These are phyloP conservation scores for Tetrapisispora phaffii DNA, from an alignment of 805 yeast genomes.

Conservation along the genomic window DNA sequence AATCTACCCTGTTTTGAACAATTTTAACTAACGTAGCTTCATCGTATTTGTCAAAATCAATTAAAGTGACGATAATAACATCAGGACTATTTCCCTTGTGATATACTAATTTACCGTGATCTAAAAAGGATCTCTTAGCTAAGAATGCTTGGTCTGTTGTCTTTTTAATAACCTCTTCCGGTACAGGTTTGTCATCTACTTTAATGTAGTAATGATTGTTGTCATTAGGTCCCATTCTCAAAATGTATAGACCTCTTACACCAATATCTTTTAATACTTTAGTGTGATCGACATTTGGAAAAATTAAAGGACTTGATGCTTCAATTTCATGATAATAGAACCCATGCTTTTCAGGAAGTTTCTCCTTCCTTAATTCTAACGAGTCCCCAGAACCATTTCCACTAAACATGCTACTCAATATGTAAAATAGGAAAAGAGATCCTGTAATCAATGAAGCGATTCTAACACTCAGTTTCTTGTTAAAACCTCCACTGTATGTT, in stretches of 20 bases:
- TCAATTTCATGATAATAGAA: conserved; percentile 36
- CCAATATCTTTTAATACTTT: conserved; percentile 49
- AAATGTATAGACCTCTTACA: conserved; percentile 41
- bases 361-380: not conserved
- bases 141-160: conserved; percentile 29
- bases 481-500: not conserved
- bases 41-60: conserved; percentile 63
- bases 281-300: conserved; percentile 69
- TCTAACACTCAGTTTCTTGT: not conserved
- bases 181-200: conserved; percentile 33
- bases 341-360: conserved; percentile 34
- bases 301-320: conserved; percentile 46
- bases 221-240: conserved; percentile 39
- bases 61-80: conserved; percentile 64
- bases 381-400: conserved; percentile 4
- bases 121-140: conserved; percentile 50
- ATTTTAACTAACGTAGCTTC: conserved; percentile 51
- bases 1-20: conserved; percentile 80
- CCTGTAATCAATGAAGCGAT: conserved; percentile 2
- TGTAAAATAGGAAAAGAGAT: conserved; percentile 9
- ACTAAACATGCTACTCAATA: conserved; percentile 14
- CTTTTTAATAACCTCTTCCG: conserved; percentile 28
- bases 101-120: conserved; percentile 50
- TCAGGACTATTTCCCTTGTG: conserved; percentile 40
- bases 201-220: conserved; percentile 30